Evolutionary conservation across 495 filamentous ascomycete species (phyloP).

Genomic region (Symbiotaphrina buchneri): DNA sequence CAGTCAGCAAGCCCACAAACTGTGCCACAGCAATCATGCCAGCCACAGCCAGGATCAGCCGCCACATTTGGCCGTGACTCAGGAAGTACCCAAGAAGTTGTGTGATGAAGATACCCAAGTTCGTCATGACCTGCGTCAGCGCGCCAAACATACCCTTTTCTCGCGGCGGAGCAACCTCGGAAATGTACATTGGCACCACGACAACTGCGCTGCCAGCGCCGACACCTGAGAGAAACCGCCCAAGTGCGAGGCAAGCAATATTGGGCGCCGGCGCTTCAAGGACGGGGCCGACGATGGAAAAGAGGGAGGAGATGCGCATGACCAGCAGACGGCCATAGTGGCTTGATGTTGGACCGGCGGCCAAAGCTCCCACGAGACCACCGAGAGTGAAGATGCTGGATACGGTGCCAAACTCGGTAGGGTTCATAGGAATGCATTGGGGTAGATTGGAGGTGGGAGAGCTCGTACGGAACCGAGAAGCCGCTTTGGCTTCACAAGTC

Average conservation of each 20-base stretch:
- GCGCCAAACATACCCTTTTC: conserved; percentile 73
- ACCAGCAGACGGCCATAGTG: conserved; percentile 46
- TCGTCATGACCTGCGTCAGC: conserved; percentile 84
- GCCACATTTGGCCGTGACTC: conserved; percentile 55
- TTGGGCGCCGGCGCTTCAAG: conserved; percentile 46
- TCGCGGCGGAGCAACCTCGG: conserved; percentile 62
- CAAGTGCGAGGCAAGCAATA: conserved; percentile 43
- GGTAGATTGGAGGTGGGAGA: conserved; percentile 18
- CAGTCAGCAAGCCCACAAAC: conserved; percentile 36
- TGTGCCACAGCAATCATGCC: conserved; percentile 44
- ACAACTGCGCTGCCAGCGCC: conserved; percentile 76
- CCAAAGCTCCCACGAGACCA: conserved; percentile 62
- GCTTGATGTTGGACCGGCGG: conserved; percentile 50
- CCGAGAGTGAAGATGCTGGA: conserved; percentile 84
- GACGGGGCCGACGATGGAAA: conserved; percentile 55
- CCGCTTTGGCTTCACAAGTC: conserved; percentile 46
- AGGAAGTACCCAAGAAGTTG: conserved; percentile 76
- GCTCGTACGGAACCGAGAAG: conserved; percentile 15
- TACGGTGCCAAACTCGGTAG: conserved; percentile 54
- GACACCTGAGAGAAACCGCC: conserved; percentile 59
- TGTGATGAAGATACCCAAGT: conserved; percentile 71
- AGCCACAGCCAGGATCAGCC: conserved; percentile 58
- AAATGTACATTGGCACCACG: conserved; percentile 89
- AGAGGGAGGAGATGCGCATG: conserved; percentile 47
- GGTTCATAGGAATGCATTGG: conserved; percentile 67